Percentiles rank a stretch among this genome's conserved stretches.
These are phyloP conservation scores for Pyropia yezoensis DNA, from an alignment of 23 red algal species.

Conservation along the genomic window DNA sequence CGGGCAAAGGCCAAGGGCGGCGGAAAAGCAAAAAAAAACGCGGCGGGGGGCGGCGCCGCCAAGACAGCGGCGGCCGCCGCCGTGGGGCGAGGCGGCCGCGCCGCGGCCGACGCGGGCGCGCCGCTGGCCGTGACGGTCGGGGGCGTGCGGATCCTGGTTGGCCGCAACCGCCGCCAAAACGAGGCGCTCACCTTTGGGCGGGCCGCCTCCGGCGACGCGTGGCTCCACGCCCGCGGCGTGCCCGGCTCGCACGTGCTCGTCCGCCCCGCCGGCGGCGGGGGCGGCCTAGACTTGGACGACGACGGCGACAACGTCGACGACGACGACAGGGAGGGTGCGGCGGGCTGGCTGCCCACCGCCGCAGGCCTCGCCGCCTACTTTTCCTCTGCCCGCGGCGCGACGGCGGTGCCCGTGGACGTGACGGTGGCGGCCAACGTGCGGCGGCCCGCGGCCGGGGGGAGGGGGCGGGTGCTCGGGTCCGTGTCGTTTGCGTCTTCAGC, in stretches of 20 bases:
- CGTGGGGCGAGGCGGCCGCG: not conserved
- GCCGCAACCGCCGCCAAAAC: not conserved
- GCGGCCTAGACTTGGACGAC: not conserved
- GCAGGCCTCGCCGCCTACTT: not conserved
- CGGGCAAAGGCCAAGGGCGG: too few relatives aligned
- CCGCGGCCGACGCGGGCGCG: not conserved
- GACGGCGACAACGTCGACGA: not conserved
- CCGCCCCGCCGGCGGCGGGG: not conserved
- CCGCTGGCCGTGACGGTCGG: not conserved
- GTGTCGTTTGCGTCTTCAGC: too few relatives aligned
- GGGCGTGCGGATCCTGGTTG: not conserved
- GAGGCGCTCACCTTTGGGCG: not conserved
- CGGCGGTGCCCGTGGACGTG: not conserved
- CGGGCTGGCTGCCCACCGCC: not conserved
- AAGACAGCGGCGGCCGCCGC: not conserved
- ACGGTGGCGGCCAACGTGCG: not conserved
- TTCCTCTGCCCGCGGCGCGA: not conserved
- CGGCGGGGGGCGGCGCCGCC: too few relatives aligned
- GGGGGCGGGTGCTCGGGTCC: too few relatives aligned
- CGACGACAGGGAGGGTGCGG: not conserved
- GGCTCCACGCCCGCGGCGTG: not conserved
- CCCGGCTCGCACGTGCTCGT: constrained; percentile 1
- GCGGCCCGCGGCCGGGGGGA: not conserved
- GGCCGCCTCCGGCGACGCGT: not conserved
- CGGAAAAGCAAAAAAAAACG: too few relatives aligned